Evolutionary conservation across 1,284 basidiomycete species (phyloP), one percentile per base, ranked within the genome.

Genomic region (Lentinula novae-zelandiae): DNA sequence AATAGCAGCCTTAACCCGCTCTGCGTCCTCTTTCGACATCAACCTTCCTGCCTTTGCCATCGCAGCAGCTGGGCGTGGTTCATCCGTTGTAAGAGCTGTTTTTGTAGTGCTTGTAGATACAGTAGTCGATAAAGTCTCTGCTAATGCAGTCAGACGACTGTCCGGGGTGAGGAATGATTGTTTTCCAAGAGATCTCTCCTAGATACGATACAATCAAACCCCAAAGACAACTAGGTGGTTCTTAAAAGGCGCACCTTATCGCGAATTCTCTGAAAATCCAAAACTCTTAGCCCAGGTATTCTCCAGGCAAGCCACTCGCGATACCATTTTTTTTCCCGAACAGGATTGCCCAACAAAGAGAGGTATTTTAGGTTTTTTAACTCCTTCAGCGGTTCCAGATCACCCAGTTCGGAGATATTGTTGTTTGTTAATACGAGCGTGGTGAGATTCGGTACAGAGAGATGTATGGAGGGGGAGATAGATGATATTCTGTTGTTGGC

Each of bases 201-300:
- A 20, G 22, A 22, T 10, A 71, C 62, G 66, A 57, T 66, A 64
- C 65, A 64, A 66, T 67, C 64, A 60, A 67, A 65, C 67, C 62
- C 51, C 53, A 17, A 36, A 59, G 36, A 61, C 42, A 15, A 53
- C 44, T 53, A 15, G 22, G 65, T 65, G 65, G 63, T 65, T 61
- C 65, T 61, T 70, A 71, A 69, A 73, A 48, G 59, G 75, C 90
- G 78, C 76, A 94, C 93, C 84, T 94, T 93, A 74, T 98, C 94
- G 75, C 93, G 92, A 72, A 99, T 92, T 75, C 96, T 88, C 80
- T 93, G 89, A 76, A 93, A 99, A 83, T 99, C 97, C 70, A 99
- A 84, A 73, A 96, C 92, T 81, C 96, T 89, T 70, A 99, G 84
- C 70, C 82, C 80, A 74, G 87, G 85, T 79, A 90, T 79, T 79